These are phyloP conservation scores for Solanum boliviense DNA, from an alignment of 257 asterid genomes.

Conservation along the genomic window DNA sequence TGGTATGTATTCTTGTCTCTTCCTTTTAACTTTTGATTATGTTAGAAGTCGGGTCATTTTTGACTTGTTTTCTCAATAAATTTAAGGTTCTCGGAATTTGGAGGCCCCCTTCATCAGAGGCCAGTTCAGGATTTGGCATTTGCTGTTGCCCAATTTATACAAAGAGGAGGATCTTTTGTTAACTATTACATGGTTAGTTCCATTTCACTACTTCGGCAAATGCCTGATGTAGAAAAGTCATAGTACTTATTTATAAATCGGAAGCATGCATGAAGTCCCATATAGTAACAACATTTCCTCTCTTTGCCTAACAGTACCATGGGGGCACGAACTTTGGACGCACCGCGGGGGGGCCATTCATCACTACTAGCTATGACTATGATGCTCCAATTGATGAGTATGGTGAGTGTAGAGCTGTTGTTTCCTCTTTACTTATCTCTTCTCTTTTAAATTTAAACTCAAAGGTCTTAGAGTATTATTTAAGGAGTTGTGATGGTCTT, in stretches of 20 bases:
- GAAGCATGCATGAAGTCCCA: background rate
- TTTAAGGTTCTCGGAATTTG: constrained; percentile 76
- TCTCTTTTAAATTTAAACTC: background rate
- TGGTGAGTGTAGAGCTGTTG: constrained; percentile 22
- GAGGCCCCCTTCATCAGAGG: constrained; percentile 61
- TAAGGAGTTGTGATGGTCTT: background rate
- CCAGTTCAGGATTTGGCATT: constrained; percentile 93
- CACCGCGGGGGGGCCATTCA: constrained; percentile 87
- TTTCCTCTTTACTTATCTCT: background rate
- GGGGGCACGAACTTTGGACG: constrained; percentile 97
- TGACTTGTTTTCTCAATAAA: background rate
- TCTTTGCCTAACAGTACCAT: constrained; percentile 32
- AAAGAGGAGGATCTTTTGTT: constrained; percentile 81
- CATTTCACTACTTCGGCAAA: background rate
- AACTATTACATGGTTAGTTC: constrained; percentile 89
- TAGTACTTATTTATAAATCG: background rate
- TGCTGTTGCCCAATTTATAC: constrained; percentile 78
- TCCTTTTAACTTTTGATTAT: background rate
- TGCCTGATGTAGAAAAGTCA: background rate
- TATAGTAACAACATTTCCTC: background rate
- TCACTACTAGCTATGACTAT: constrained; percentile 85
- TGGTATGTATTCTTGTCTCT: constrained; percentile 29
- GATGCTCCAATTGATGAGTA: constrained; percentile 94
- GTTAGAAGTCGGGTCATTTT: background rate
- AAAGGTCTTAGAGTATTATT: background rate